These are phyloP conservation scores for Elsinoe ampelina DNA, from an alignment of 2,329 filamentous ascomycete genomes.

Conservation along the genomic window DNA sequence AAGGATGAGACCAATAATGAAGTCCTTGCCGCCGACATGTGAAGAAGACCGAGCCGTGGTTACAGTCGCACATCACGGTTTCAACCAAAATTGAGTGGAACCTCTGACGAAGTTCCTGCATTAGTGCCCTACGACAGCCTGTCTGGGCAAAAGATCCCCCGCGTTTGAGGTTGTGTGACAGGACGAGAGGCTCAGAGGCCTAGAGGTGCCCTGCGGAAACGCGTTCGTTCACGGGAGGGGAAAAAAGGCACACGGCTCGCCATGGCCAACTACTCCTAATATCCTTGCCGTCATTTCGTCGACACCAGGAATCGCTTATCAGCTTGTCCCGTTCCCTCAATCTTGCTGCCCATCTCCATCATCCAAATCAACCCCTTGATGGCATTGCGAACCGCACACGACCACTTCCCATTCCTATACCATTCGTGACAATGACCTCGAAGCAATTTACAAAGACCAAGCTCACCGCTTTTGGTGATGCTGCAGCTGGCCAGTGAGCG, in stretches of 20 bases:
- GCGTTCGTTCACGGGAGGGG: no score
- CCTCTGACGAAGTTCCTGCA: slow-evolving; percentile 12
- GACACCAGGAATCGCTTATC: neutral
- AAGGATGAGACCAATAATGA: neutral
- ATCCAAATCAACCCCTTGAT: neutral
- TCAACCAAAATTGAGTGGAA: neutral
- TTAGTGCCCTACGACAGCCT: slow-evolving; percentile 3
- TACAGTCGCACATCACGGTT: neutral
- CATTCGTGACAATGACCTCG: slow-evolving; percentile 20
- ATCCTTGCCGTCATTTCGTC: neutral
- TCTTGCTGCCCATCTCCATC: neutral
- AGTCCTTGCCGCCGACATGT: neutral
- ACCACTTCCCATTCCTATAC: neutral
- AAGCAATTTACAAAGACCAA: slow-evolving; percentile 49
- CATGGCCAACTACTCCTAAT: neutral
- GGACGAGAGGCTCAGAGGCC: neutral
- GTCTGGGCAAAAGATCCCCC: slow-evolving; percentile 11
- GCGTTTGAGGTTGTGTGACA: slow-evolving; percentile 3
- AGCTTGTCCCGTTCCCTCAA: neutral
- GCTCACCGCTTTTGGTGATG: slow-evolving; percentile 61
- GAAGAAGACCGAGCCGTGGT: slow-evolving; percentile 3
- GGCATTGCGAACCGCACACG: neutral
- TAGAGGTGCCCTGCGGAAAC: no score
- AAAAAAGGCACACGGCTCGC: slow-evolving; percentile 6
- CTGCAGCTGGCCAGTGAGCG: slow-evolving; percentile 77